A percentile compares a stretch with the other conserved stretches of the same genome.
phyloP scores from a whole-genome alignment of 768 basidiomycete genomes.

The Macrolepiota fuliginosa region DNA sequence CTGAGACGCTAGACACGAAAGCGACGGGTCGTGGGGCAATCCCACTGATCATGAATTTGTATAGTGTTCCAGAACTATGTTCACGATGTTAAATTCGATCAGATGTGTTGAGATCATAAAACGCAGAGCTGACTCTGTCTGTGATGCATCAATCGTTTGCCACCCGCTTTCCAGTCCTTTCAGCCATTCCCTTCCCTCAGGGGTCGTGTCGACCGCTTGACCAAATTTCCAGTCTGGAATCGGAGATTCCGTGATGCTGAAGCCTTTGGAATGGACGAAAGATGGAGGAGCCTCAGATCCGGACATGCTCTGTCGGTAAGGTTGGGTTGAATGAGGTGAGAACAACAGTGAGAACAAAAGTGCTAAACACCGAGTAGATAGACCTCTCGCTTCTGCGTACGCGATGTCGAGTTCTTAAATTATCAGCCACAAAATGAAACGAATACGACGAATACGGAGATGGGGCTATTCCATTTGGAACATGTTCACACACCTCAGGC shows the following conservation, averaged over 20 bases:
- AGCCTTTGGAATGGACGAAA: slow-evolving; percentile 21
- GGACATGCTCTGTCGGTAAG: neutral
- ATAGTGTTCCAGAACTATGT: slow-evolving; percentile 25
- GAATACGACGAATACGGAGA: neutral
- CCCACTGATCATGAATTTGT: slow-evolving; percentile 50
- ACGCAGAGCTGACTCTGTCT: slow-evolving; percentile 21
- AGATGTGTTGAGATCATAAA: neutral
- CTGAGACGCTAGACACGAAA: slow-evolving; percentile 61
- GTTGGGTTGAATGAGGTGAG: neutral
- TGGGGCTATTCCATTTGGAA: neutral
- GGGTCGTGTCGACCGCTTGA: slow-evolving; percentile 28
- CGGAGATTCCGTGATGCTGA: slow-evolving; percentile 31
- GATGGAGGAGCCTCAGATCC: slow-evolving; percentile 15
- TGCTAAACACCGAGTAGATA: neutral
- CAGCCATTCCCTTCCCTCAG: slow-evolving; percentile 37
- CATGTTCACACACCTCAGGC: neutral
- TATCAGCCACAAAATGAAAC: neutral
- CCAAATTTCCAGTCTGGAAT: slow-evolving; percentile 40
- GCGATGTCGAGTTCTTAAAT: neutral
- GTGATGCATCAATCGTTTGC: slow-evolving; percentile 33
- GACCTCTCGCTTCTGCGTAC: neutral
- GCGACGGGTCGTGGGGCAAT: slow-evolving; percentile 68
- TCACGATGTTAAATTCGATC: neutral
- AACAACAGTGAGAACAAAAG: neutral
- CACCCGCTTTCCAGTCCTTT: slow-evolving; percentile 42